Conservation (phyloP, 2,329 filamentous ascomycete species). For the Ophiosphaerella narmari region DNA sequence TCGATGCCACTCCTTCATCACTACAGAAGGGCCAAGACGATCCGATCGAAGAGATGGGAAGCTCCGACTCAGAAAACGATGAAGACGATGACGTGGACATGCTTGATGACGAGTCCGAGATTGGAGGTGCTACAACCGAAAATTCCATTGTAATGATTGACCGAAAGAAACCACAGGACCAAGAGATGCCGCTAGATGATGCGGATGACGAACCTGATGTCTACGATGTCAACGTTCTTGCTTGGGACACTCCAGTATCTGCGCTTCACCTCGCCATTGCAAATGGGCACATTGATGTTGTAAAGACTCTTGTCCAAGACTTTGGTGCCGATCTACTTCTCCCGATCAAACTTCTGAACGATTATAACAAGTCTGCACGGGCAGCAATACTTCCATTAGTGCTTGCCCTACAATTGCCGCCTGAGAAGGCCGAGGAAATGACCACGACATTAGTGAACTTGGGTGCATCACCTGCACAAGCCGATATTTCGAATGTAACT, state of each 20-base stretch:
- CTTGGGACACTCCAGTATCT: conserved; percentile 77
- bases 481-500: conserved; percentile 67
- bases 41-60: conserved; percentile 41
- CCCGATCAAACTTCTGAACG: conserved; percentile 68
- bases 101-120: conserved; percentile 53
- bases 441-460: conserved; percentile 67
- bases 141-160: conserved; percentile 71
- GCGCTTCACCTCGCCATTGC: conserved; percentile 80
- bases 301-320: conserved; percentile 68
- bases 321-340: conserved; percentile 79
- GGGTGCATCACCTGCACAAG: conserved; percentile 75
- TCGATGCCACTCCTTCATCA: background rate
- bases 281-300: conserved; percentile 70
- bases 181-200: conserved; percentile 58
- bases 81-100: conserved; percentile 59
- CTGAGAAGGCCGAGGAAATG: conserved; percentile 68
- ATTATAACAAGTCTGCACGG: conserved; percentile 54
- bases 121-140: conserved; percentile 63
- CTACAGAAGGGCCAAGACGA: conserved; percentile 13
- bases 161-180: conserved; percentile 47
- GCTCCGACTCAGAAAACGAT: conserved; percentile 48
- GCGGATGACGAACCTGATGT: conserved; percentile 71
- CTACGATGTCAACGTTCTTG: conserved; percentile 76
- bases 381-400: conserved; percentile 71
- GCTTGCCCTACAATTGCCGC: conserved; percentile 68